Evolutionary conservation across 345 rosid species (phyloP).

Genomic region (Eucalyptus urophylla): DNA sequence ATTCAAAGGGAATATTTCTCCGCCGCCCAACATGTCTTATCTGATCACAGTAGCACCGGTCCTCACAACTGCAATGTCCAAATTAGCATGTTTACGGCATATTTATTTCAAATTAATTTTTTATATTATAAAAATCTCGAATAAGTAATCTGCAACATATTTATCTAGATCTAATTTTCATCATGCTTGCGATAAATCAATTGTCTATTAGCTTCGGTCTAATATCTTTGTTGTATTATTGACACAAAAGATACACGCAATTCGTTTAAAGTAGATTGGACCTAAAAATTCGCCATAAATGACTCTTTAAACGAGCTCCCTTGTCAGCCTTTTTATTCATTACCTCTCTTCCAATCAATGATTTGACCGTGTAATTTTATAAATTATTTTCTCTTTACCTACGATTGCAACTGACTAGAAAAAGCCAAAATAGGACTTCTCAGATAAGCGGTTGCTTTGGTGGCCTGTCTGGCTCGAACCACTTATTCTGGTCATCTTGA

Average conservation of each 20-base stretch:
- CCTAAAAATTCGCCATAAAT: fast-evolving
- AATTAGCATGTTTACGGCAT: fast-evolving
- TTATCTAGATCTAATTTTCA: neutral
- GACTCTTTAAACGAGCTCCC: neutral
- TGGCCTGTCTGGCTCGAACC: neutral
- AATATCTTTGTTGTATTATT: fast-evolving
- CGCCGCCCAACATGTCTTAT: neutral
- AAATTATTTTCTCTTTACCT: neutral
- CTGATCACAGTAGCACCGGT: neutral
- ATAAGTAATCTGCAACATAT: fast-evolving
- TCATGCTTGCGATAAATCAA: neutral
- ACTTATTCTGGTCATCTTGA: neutral
- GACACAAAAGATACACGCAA: neutral
- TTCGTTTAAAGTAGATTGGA: neutral
- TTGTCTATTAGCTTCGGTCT: neutral
- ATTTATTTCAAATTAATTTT: neutral
- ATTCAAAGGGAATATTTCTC: neutral
- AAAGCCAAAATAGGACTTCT: neutral
- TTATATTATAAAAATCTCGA: neutral
- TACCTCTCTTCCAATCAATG: neutral
- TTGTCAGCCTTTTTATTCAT: neutral
- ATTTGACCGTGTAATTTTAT: neutral
- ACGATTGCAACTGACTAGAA: neutral
- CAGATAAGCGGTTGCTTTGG: neutral
- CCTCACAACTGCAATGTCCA: neutral